Evolutionary conservation across 306 rosid species (phyloP).

Genomic region (Cicer yamashitae): DNA sequence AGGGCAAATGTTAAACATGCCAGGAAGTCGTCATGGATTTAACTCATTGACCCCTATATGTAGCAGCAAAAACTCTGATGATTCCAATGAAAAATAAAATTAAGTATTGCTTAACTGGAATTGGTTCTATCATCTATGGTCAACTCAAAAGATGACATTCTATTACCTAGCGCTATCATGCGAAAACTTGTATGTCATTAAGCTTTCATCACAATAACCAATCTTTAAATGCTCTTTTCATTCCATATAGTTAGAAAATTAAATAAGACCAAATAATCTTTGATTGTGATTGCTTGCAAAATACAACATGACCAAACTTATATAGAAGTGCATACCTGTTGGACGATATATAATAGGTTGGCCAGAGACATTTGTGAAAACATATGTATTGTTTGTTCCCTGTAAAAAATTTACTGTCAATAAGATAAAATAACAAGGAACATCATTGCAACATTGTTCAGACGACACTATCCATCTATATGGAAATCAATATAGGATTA

Average conservation of each 20-base stretch:
- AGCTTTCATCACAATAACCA: conserved; percentile 19
- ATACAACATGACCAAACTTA: not conserved
- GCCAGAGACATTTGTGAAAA: conserved; percentile 74
- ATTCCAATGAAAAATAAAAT: conserved; percentile 20
- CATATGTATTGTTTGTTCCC: conserved; percentile 87
- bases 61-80: not conserved
- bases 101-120: conserved; percentile 17
- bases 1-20: conserved; percentile 18
- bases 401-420: conserved; percentile 57
- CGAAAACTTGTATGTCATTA: not conserved
- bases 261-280: conserved; percentile 15
- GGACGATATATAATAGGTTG: conserved; percentile 78
- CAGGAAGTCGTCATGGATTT: not conserved
- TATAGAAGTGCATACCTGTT: conserved; percentile 64
- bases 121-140: conserved; percentile 27
- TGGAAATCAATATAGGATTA: conserved; percentile 4
- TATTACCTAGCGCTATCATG: conserved; percentile 19
- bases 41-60: not conserved
- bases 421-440: conserved; percentile 32
- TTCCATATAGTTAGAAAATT: not conserved
- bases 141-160: conserved; percentile 19
- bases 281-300: conserved; percentile 20
- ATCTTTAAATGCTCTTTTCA: conserved; percentile 15
- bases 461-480: conserved; percentile 2
- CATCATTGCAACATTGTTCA: conserved; percentile 32